Evolutionary conservation across 345 rosid genomes (phyloP).

Genomic region (Pistacia integerrima): DNA sequence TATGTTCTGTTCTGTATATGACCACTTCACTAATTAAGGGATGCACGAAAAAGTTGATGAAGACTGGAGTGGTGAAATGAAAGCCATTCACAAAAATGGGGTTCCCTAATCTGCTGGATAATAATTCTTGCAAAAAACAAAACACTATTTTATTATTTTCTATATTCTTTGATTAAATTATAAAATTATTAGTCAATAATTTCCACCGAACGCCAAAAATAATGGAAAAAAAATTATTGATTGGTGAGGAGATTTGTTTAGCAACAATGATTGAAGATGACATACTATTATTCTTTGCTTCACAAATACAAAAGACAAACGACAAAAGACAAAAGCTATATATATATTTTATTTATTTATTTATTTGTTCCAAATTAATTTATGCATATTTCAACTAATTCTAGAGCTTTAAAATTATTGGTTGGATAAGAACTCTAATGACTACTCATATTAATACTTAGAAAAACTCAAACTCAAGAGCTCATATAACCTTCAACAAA

Average conservation of each 20-base stretch:
- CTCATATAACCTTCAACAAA: too few species aligned
- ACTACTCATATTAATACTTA: too few species aligned
- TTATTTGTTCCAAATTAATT: too few species aligned
- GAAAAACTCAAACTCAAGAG: too few species aligned
- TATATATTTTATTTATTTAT: neutral
- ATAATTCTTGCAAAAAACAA: too few species aligned
- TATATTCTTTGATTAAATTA: too few species aligned
- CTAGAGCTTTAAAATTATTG: too few species aligned
- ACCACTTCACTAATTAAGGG: constrained; percentile 3
- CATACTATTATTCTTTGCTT: neutral
- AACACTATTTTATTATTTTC: too few species aligned
- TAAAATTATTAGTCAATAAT: too few species aligned
- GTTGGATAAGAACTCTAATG: too few species aligned
- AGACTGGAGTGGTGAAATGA: neutral
- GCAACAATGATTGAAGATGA: neutral
- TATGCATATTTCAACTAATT: too few species aligned
- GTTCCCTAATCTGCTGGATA: neutral
- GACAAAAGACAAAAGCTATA: neutral
- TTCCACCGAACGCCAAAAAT: neutral
- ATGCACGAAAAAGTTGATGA: neutral
- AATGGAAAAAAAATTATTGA: neutral
- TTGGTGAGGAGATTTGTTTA: neutral
- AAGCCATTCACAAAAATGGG: neutral
- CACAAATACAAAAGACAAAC: neutral
- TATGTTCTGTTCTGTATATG: neutral